Evolutionary conservation across 225 moss, liverwort and hornwort genomes (phyloP).

Genomic region (Antitrichia curtipendula): DNA sequence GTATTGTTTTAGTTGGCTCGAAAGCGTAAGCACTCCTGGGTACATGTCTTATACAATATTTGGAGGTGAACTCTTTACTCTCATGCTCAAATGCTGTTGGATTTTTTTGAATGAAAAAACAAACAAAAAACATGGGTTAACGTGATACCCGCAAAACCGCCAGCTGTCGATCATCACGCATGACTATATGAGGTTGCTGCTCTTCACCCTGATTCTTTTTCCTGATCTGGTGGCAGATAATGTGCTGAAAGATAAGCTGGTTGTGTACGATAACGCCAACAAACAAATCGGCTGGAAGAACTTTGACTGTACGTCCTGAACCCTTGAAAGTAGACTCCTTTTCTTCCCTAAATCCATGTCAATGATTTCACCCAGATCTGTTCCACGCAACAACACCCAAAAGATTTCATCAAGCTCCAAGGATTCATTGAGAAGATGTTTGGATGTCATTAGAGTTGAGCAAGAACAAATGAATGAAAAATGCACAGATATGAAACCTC

Average conservation of each 20-base stretch:
- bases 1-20: slow-evolving; percentile 45
- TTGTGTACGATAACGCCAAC: slow-evolving; percentile 61
- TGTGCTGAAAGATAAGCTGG: slow-evolving; percentile 77
- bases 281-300: slow-evolving; percentile 64
- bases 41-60: slow-evolving; percentile 28
- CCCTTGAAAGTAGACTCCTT: neutral
- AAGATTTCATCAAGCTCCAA: neutral
- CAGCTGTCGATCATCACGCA: neutral
- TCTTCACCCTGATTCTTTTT: neutral
- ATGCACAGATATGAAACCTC: neutral
- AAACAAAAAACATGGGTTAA: neutral
- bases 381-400: neutral
- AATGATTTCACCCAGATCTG: neutral
- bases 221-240: slow-evolving; percentile 42
- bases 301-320: slow-evolving; percentile 54
- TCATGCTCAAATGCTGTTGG: neutral
- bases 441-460: neutral
- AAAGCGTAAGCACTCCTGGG: slow-evolving; percentile 20
- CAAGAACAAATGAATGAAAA: neutral
- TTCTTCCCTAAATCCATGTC: neutral
- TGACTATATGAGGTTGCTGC: neutral
- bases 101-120: neutral
- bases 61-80: slow-evolving; percentile 18
- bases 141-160: neutral
- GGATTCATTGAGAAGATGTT: no score